Evolutionary conservation across 768 basidiomycete species (phyloP).

Genomic region (Lentinula detonsa): DNA sequence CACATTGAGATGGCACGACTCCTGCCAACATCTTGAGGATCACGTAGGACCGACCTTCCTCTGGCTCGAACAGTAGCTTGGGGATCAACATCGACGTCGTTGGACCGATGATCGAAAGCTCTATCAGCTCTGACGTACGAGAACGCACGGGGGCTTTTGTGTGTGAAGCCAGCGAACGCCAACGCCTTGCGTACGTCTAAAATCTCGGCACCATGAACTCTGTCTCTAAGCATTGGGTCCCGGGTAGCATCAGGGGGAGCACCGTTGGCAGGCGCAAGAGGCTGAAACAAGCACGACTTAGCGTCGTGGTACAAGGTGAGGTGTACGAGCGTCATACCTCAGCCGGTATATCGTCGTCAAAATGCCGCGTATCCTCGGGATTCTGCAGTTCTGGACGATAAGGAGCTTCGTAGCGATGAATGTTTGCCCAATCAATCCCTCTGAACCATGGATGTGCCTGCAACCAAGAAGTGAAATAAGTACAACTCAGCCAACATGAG

Average conservation of each 20-base stretch:
- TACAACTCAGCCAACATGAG: background rate
- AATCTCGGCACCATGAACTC: constrained; percentile 79
- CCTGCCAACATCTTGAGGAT: constrained; percentile 55
- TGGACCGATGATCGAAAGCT: constrained; percentile 55
- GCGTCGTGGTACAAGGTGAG: constrained; percentile 20
- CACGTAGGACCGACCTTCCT: constrained; percentile 61
- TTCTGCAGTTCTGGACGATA: constrained; percentile 80
- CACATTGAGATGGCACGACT: constrained; percentile 85
- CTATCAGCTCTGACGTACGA: constrained; percentile 72
- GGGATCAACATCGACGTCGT: constrained; percentile 44
- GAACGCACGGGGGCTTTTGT: constrained; percentile 80
- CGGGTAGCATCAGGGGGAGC: constrained; percentile 78
- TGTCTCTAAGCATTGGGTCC: constrained; percentile 84
- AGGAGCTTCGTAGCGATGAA: constrained; percentile 79
- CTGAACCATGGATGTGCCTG: constrained; percentile 88
- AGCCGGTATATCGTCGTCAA: constrained; percentile 89
- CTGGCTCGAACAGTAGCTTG: constrained; percentile 38
- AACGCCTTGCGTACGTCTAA: constrained; percentile 86
- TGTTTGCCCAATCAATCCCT: constrained; percentile 85
- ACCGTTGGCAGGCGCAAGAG: constrained; percentile 85
- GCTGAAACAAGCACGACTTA: constrained; percentile 45
- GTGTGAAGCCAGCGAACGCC: constrained; percentile 88
- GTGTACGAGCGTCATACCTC: constrained; percentile 52
- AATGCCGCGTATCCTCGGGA: constrained; percentile 90
- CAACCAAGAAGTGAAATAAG: constrained; percentile 10